Evolutionary conservation across 2,329 filamentous ascomycete genomes (phyloP).

Genomic region (Phialophora tarda): DNA sequence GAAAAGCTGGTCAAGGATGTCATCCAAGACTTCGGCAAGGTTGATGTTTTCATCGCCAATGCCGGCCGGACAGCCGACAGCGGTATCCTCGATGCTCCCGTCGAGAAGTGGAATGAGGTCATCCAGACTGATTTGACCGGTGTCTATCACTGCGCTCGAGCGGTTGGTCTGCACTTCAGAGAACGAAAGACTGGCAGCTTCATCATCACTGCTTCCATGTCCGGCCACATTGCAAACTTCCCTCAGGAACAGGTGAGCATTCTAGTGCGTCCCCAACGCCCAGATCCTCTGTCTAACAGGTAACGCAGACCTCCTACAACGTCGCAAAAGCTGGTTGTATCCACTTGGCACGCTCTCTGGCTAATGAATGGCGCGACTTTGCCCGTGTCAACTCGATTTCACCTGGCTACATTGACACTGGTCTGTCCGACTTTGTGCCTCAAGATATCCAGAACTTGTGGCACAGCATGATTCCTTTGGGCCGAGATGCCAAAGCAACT

Average conservation of each 20-base stretch:
- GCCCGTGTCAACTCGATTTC: slow-evolving; percentile 72
- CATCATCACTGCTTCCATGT: slow-evolving; percentile 70
- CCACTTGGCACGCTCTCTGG: slow-evolving; percentile 67
- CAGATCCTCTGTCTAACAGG: background rate
- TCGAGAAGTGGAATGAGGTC: slow-evolving; percentile 76
- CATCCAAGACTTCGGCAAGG: slow-evolving; percentile 71
- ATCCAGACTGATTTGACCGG: slow-evolving; percentile 87
- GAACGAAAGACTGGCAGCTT: slow-evolving; percentile 67
- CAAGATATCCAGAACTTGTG: slow-evolving; percentile 63
- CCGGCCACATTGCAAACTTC: slow-evolving; percentile 60
- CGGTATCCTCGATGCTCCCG: slow-evolving; percentile 71
- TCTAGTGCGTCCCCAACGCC: slow-evolving; percentile 35
- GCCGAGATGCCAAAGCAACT: slow-evolving; percentile 67
- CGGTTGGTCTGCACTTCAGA: slow-evolving; percentile 80
- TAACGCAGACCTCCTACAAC: slow-evolving; percentile 62
- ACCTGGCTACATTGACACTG: slow-evolving; percentile 72
- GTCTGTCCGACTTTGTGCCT: slow-evolving; percentile 66
- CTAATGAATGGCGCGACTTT: slow-evolving; percentile 73
- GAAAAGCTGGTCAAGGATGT: slow-evolving; percentile 64
- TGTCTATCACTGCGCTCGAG: slow-evolving; percentile 82
- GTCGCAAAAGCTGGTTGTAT: slow-evolving; percentile 71
- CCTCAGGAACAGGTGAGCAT: slow-evolving; percentile 63
- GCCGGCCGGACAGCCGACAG: slow-evolving; percentile 72
- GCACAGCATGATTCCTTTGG: slow-evolving; percentile 65
- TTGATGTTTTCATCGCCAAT: slow-evolving; percentile 72